Evolutionary conservation across 2,329 filamentous ascomycete genomes (phyloP), one percentile per base, ranked within the genome.

Genomic region (Fusarium domesticum): DNA sequence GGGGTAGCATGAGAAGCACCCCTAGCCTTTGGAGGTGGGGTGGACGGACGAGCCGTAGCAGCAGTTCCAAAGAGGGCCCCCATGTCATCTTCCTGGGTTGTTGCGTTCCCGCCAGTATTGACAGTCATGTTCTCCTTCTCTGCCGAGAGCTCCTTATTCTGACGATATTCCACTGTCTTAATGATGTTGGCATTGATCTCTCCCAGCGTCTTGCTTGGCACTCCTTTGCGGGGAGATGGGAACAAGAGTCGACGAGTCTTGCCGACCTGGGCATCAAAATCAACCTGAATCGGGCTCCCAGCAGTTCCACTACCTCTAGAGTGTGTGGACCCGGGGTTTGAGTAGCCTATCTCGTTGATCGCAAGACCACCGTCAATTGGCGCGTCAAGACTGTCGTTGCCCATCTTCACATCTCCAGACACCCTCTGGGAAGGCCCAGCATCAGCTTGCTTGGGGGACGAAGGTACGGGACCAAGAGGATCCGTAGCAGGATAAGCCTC

Each of bases 191-290:
- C 68, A 12, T 73, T 66, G 32, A 80, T 63, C 56, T 84, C 80
- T 37, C 77, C 76, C 3, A 88, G 71, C 17, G 79, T 76, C 60
- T 82, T 88, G 1, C 76, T 69, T 35, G 80, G 73, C 28, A 77
- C 79, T 20, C 81, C 78, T 53, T 85, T 85, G 34, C 83, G 76
- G 2, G 87, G 87, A 0, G 86, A 90, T 1, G 88, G 85, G 59
- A 93, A 93, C 1, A 93, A 73, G 3, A 91, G 67, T 45, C 89
- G 76, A 48, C 85, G 77, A 1, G 85, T 90, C 39, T 63, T 68
- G 25, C 78, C 80, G 15, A 75, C 64, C 11, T 69, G 65, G n/a
- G 70, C 64, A 42, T 73, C 66, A 38, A 78, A 68, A 25, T 75
- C 73, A 39, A 72, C 57, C 32, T 77, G 71, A 25, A 84, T 79